Evolutionary conservation across 202 grass and related monocot species (phyloP), one percentile per base, ranked within the genome.

Genomic region (Brachypodium distachyon): DNA sequence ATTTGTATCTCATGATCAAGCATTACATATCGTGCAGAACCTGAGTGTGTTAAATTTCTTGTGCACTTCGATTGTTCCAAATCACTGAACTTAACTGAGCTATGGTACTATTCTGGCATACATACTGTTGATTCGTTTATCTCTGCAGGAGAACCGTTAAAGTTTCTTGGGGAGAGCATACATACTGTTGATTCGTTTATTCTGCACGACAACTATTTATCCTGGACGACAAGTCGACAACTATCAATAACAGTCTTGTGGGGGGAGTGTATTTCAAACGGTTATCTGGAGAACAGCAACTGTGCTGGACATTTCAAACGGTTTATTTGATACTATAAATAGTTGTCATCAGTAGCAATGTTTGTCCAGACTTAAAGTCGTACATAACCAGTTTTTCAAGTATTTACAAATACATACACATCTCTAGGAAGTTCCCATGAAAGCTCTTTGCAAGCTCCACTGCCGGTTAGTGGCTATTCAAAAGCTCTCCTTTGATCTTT

Each of bases 321-420:
- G 49, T 72, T 50, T 72, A 29, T 34, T 58, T 9, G 40, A 7
- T 22, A 36, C 26, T 52, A 61, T 43, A 51, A 40, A 38, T 58
- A 69, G 13, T 23, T 69, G 48, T 16, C 44, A 59, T 78, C 31
- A 39, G 50, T 60, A 74, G 54, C 49, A 82, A 67, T 22, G 57
- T 77, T 32, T n/a, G n/a, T n/a, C 70, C 72, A 63, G 36, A 46
- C 59, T 77, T 57, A 41, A 40, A 66, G 22, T 66, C 23, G 40
- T 65, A 84, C 55, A 84, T 72, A 16, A 63, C 62, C 62, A 76
- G 53, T 80, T 63, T 84, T 76, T 84, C 63, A 29, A 76, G 47
- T 80, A 88, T 84, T 76, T 88, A 84, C 86, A 84, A n/a, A 59
- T 80, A 74, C 51, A 69, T 48, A 49, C 11, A 40, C 23, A 48